Evolutionary conservation across 768 basidiomycete genomes (phyloP).

Genomic region (Suillus cothurnatus): DNA sequence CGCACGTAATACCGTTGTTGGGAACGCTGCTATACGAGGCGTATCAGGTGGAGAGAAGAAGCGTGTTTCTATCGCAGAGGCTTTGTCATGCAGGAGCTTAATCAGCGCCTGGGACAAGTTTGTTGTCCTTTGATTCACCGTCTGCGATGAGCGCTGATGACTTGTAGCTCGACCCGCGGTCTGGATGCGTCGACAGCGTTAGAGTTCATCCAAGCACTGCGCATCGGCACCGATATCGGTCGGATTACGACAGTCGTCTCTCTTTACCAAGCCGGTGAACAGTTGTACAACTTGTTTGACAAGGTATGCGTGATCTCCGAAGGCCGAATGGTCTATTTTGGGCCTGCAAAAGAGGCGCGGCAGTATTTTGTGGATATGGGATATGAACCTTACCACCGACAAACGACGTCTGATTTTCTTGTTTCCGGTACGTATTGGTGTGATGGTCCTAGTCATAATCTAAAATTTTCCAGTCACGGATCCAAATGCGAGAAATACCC

Average conservation of each 20-base stretch:
- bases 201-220: constrained; percentile 79
- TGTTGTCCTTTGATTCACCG: not conserved
- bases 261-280: constrained; percentile 82
- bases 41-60: constrained; percentile 83
- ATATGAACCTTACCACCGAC: constrained; percentile 54
- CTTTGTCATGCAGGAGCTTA: constrained; percentile 37
- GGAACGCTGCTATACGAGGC: constrained; percentile 84
- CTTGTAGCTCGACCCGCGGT: constrained; percentile 59
- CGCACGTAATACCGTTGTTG: constrained; percentile 76
- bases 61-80: constrained; percentile 79
- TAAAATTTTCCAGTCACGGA: constrained; percentile 50
- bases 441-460: not conserved
- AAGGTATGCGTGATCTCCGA: constrained; percentile 84
- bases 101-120: constrained; percentile 6
- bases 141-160: not conserved
- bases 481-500: constrained; percentile 57
- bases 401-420: constrained; percentile 66
- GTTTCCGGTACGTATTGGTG: constrained; percentile 31
- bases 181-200: constrained; percentile 87
- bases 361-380: constrained; percentile 75
- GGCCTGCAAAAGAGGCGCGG: constrained; percentile 71
- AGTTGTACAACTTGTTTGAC: constrained; percentile 78
- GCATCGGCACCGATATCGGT: constrained; percentile 83
- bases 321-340: constrained; percentile 82
- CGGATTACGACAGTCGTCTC: constrained; percentile 75